Evolutionary conservation across 441 rosid genomes (phyloP).

Genomic region (Viola pubescens): DNA sequence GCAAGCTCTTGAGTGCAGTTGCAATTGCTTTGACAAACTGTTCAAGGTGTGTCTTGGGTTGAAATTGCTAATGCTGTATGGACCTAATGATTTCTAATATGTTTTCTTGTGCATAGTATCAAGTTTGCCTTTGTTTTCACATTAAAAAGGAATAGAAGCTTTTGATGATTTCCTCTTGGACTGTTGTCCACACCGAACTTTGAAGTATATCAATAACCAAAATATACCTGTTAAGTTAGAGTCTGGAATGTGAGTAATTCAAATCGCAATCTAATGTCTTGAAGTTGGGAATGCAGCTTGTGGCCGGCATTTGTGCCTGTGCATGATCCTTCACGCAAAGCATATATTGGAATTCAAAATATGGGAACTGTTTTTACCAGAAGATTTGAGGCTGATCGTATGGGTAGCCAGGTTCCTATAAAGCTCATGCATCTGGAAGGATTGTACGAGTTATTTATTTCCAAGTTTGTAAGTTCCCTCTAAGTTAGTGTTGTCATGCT

Average conservation of each 20-base stretch:
- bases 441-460: slow-evolving; percentile 81
- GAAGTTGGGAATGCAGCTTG: slow-evolving; percentile 46
- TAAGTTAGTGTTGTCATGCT: background rate
- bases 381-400: slow-evolving; percentile 91
- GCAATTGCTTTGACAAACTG: slow-evolving; percentile 94
- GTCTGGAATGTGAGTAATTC: slow-evolving; percentile 2
- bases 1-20: slow-evolving; percentile 89
- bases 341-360: slow-evolving; percentile 90
- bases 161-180: background rate
- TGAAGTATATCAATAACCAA: background rate
- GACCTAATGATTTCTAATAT: background rate
- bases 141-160: background rate
- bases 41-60: slow-evolving; percentile 57
- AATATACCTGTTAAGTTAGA: slow-evolving; percentile 11
- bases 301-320: slow-evolving; percentile 99
- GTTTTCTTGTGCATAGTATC: background rate
- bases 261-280: slow-evolving; percentile 7
- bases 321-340: slow-evolving; percentile 89
- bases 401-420: slow-evolving; percentile 94
- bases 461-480: slow-evolving; percentile 78
- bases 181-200: background rate
- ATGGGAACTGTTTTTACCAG: slow-evolving; percentile 91
- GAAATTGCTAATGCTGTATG: slow-evolving; percentile 12
- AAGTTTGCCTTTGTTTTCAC: background rate
- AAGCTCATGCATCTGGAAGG: slow-evolving; percentile 99